Evolutionary conservation across 129 eudicot species (phyloP), one percentile per base, ranked within the genome.

Genomic region (Ambrosia trifida): DNA sequence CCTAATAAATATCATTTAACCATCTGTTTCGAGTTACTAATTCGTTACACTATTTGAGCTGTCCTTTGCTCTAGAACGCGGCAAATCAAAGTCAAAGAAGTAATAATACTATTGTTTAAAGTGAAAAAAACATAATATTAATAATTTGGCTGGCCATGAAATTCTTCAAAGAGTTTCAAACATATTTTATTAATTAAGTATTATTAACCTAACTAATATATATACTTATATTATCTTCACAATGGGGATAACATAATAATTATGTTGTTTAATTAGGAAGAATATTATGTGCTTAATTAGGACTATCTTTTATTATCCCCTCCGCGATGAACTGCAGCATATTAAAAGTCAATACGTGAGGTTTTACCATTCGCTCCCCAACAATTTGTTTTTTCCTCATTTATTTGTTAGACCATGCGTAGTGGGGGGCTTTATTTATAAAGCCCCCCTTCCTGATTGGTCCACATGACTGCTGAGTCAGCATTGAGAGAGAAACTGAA

Each of bases 161-260:
- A 35, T 69, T 36, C 40, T 69, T 38, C 38, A 20, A 51, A 53
- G 63, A 53, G 74, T 54, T 54, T 54, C 32, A 54, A 18, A 28
- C 4, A 0, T 51, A 51, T 51, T 16, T 17, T 17, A 53, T 54
- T 54, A 70, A 38, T 7, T n/a, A n/a, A n/a, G n/a, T n/a, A n/a
- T n/a, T 41, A 56, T 56, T 56, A 56, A 57, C 32, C 43, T 11
- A 30, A 28, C 41, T 57, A 56, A 71, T 43, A 44, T 56, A 71
- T 43, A 44, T 56, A 71, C 45, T 71, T 71, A 41, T 57, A 40
- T 71, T 57, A 71, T 71, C 76, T 57, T 57, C 40, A 60, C 41
- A 45, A 57, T 58, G 38, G 76, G 43, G 32, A 71, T 54, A 40
- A 41, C 67, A 71, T 57, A 71, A 71, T 57, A 71, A 57, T 9